These are phyloP conservation scores for Nicotiana undulata DNA, from an alignment of 257 asterid genomes.

Conservation along the genomic window DNA sequence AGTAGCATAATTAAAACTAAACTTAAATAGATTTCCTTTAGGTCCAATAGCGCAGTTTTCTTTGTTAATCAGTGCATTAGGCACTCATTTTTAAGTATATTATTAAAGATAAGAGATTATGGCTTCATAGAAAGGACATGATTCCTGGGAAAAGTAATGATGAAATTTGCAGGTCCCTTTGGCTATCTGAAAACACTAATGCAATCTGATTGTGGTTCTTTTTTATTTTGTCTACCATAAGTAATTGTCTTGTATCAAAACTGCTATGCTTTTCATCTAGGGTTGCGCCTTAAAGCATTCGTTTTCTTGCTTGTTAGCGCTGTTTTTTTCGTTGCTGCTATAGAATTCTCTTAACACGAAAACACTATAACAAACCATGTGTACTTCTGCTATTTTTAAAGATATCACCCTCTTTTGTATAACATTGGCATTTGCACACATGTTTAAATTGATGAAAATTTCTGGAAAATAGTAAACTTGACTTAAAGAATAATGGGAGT, in stretches of 20 bases:
- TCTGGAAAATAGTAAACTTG: background rate
- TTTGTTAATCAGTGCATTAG: slow-evolving; percentile 34
- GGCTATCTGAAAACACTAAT: slow-evolving; percentile 20
- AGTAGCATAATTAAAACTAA: slow-evolving; percentile 22
- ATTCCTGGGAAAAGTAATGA: slow-evolving; percentile 18
- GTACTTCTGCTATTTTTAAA: background rate
- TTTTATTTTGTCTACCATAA: slow-evolving; percentile 35
- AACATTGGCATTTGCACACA: background rate
- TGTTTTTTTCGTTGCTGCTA: too few relatives aligned
- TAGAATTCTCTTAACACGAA: background rate
- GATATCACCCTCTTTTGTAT: background rate
- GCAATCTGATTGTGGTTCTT: slow-evolving; percentile 23
- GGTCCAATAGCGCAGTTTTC: slow-evolving; percentile 15
- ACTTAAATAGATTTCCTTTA: slow-evolving; percentile 16
- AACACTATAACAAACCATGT: background rate
- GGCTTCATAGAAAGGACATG: slow-evolving; percentile 6
- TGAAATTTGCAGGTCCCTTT: slow-evolving; percentile 28
- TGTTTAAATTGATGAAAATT: background rate
- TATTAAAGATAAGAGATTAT: slow-evolving; percentile 15
- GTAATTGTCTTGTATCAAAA: slow-evolving; percentile 24
- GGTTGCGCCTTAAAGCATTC: background rate
- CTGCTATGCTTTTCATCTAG: slow-evolving; percentile 12
- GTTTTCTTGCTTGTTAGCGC: too few relatives aligned
- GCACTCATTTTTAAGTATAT: slow-evolving; percentile 16
- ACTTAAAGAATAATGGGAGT: background rate